A percentile compares a stretch with the other conserved stretches of the same genome.
These are phyloP conservation scores for Neurospora sp. DNA, from an alignment of 495 filamentous ascomycete species.

Conservation along the genomic window DNA sequence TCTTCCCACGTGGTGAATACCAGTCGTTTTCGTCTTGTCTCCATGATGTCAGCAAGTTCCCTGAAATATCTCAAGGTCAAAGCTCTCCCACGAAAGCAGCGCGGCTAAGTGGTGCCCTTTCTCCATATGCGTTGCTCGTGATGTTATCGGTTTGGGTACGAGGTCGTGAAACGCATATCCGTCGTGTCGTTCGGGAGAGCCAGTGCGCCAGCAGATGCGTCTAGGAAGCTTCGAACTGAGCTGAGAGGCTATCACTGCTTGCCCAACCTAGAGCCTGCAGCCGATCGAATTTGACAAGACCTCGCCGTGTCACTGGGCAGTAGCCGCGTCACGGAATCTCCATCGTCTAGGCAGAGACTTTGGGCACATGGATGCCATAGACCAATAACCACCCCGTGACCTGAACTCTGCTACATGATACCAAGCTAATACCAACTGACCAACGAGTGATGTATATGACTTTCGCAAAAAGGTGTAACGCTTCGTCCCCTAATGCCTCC, in stretches of 20 bases:
- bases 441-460: neutral
- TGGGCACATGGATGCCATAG: neutral
- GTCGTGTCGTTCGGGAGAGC: neutral
- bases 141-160: neutral
- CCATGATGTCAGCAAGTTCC: neutral
- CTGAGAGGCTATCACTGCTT: neutral
- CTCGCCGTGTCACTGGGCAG: neutral
- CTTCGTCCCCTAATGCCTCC: constrained; percentile 30
- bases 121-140: neutral
- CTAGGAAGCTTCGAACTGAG: neutral
- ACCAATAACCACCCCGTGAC: neutral
- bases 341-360: neutral
- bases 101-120: neutral
- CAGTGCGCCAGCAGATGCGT: neutral
- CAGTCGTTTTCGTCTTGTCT: neutral
- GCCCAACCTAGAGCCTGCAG: neutral
- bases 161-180: neutral
- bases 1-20: neutral
- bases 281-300: neutral
- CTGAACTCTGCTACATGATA: neutral
- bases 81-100: neutral
- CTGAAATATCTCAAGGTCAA: neutral
- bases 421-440: neutral
- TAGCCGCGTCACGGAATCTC: neutral
- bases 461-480: constrained; percentile 3